Conservation (phyloP, 2,329 filamentous ascomycete species). For the Exophiala xenobiotica region DNA sequence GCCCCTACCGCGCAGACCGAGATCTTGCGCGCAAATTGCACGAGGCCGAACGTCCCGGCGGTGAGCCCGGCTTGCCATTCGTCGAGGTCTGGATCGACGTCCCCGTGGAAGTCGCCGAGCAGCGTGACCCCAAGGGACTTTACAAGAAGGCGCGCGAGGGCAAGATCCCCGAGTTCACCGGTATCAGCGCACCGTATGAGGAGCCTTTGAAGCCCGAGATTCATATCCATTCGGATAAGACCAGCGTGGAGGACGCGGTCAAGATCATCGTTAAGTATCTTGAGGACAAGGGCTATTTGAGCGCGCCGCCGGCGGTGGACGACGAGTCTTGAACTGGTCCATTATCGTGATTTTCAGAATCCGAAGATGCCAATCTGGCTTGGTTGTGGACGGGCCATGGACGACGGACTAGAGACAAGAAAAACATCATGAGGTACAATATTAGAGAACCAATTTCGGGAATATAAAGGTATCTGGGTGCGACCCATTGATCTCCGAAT, state of each 20-base stretch:
- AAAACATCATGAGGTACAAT: too few species aligned
- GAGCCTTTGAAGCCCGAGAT: conserved; percentile 83
- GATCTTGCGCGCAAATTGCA: conserved; percentile 80
- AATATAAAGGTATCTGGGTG: too few species aligned
- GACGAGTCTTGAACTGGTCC: conserved; percentile 16
- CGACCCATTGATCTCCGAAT: too few species aligned
- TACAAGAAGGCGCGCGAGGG: conserved; percentile 96
- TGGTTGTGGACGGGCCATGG: too few species aligned
- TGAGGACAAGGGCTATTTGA: conserved; percentile 65
- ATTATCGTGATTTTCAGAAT: background rate
- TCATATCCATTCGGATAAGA: conserved; percentile 77
- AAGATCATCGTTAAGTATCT: conserved; percentile 78
- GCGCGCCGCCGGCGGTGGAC: conserved; percentile 19
- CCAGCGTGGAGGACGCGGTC: conserved; percentile 85
- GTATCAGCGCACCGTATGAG: conserved; percentile 93
- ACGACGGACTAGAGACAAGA: too few species aligned
- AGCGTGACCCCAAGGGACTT: conserved; percentile 93
- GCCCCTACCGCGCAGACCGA: conserved; percentile 85
- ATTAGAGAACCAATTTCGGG: too few species aligned
- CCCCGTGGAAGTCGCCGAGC: conserved; percentile 84
- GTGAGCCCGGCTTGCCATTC: conserved; percentile 71
- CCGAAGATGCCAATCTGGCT: too few species aligned
- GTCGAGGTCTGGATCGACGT: conserved; percentile 94
- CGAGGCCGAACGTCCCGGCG: conserved; percentile 57
- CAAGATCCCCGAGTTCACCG: conserved; percentile 96